phyloP scores from a whole-genome alignment of 352 stramenopile genomes.

The Pythium phragmitis region DNA sequence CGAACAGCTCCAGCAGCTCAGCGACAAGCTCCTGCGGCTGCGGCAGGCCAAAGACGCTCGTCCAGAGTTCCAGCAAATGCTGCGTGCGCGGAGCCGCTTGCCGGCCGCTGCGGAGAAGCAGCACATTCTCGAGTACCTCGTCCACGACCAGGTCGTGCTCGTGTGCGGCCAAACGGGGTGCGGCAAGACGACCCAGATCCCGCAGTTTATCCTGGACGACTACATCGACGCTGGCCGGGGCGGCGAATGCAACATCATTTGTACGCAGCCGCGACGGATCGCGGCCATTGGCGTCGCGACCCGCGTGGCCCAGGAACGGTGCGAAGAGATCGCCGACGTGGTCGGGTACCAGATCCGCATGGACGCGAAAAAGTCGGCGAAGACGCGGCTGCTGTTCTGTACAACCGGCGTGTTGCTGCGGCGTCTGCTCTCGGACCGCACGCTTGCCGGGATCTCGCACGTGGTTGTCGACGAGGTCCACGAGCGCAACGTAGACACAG shows the following conservation, averaged over 20 bases:
- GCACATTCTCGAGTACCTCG: slow-evolving; percentile 53
- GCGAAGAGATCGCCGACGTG: slow-evolving; percentile 81
- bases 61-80: slow-evolving; percentile 58
- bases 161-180: slow-evolving; percentile 95
- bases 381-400: slow-evolving; percentile 94
- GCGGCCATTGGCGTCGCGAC: slow-evolving; percentile 95
- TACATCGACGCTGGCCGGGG: slow-evolving; percentile 80
- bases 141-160: slow-evolving; percentile 89
- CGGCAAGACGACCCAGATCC: slow-evolving; percentile 96
- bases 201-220: slow-evolving; percentile 97
- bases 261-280: slow-evolving; percentile 94
- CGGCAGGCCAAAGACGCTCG: slow-evolving; percentile 44
- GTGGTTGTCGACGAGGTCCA: slow-evolving; percentile 99
- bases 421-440: slow-evolving; percentile 89
- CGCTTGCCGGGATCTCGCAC: slow-evolving; percentile 91
- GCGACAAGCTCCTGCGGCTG: slow-evolving; percentile 41
- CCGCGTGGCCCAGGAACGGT: slow-evolving; percentile 94
- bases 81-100: slow-evolving; percentile 45
- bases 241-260: slow-evolving; percentile 94
- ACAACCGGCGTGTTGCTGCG: slow-evolving; percentile 95
- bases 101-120: slow-evolving; percentile 59
- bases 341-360: slow-evolving; percentile 97
- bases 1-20: slow-evolving; percentile 43
- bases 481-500: slow-evolving; percentile 95
- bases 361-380: slow-evolving; percentile 86